Base-by-base conservation (phyloP, 2,329 filamentous ascomycete genomes). In the Alternaria panax region DNA sequence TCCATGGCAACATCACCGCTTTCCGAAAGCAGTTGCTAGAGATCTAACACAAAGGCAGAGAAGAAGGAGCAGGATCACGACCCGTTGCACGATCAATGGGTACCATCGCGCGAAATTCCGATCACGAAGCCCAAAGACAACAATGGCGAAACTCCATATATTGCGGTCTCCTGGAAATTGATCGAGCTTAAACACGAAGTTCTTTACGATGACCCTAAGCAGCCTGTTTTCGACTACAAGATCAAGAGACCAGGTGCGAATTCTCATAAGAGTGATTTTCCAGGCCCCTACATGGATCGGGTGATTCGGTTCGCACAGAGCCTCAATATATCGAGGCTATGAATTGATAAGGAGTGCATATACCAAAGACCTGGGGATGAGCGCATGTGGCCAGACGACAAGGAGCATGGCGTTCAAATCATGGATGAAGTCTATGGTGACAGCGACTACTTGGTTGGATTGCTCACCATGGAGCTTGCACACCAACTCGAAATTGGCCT, bases 291-390 rank as follows among this genome's bases (percentile, higher is more conserved):
- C 27, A 43, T 72, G 40, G 69, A 72, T 8, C 51, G 68, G 22
- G 65, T 62, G 4, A 63, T 69, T 7, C 40, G 46, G 8, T 65
- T 64, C 41, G 68, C 65, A 7, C 62, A 66, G 28, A 50, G 27
- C 27, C 9, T 46, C 2, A 42, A 46, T 0, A 60, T 68, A 14
- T 40, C 36, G 1, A 55, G 38, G 22, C 20, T 70, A 5, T 71
- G 66, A 66, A 57, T 69, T 9, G 66, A 70, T 34, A 66, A 53
- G 43, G 66, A 68, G 16, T 68, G 65, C 25, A 70, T 71, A 16
- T 66, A 63, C 16, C 68, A 71, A 36, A 52, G 47, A n/a, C 2
- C 18, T 4, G 63, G 38, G n/a, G 65, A 66, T 16, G 40, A 55
- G 8, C 16, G 4, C 6, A 27, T 27, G 12, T 42, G 50, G 24